Evolutionary conservation across 2,329 filamentous ascomycete species (phyloP), one percentile per base, ranked within the genome.

Genomic region (Xylariaceae sp.): DNA sequence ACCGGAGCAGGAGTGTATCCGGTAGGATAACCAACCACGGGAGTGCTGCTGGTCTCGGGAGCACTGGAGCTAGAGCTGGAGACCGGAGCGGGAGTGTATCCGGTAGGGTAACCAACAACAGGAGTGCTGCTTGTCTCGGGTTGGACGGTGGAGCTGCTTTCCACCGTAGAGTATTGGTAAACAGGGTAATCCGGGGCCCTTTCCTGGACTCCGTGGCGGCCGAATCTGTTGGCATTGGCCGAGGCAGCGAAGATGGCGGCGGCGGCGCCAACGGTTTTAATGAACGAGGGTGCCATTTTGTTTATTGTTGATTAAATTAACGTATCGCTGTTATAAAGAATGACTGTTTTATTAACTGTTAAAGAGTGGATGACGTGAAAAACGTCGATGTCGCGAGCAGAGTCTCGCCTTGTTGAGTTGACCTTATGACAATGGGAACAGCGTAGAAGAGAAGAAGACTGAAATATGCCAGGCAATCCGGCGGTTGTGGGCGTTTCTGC

Each of bases 321-420:
- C 10, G 57, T 58, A 40, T 55, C 40, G 53, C 10, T 34, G 18
- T 40, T 55, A 55, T 57, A 63, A 61, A 51, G 50, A 68, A 66
- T 53, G 65, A 66, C 53, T 52, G 18, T 39, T 21, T 53, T 61
- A 58, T 57, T 54, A 12, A 4, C 18, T 39, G 54, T 50, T 58
- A 72, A 71, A 57, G 73, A 75, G 55, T 69, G 72, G 64, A 72
- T 65, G 74, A 76, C 74, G 74, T 71, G 56, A 66, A 64, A 68
- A 70, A 75, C 74, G 74, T 74, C 74, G 64, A 75, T 73, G 74
- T 74, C 74, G 64, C 34, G 69, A 73, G 70, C 53, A 48, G 56
- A 65, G 62, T 66, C 64, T 70, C 65, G 56, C 60, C 60, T 53
- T 63, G 61, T 34, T 10, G 32, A 9, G 61, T 60, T 64, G 59